Evolutionary conservation across 306 rosid species (phyloP).

Genomic region (Begonia fuchsioides): DNA sequence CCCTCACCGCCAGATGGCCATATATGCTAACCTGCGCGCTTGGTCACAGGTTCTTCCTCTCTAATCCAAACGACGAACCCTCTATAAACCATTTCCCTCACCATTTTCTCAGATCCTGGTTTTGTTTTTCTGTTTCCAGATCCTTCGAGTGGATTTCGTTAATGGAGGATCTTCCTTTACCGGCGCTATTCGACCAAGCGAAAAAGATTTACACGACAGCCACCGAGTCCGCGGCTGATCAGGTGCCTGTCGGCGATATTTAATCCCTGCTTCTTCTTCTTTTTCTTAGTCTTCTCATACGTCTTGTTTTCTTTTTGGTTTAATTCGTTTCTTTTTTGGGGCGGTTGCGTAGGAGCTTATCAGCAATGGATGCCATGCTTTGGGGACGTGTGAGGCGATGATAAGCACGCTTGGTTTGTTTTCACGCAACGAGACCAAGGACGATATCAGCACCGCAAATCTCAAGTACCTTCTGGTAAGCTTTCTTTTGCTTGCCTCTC

Average conservation of each 20-base stretch:
- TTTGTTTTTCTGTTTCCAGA: no score
- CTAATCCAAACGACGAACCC: no score
- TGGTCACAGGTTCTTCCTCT: no score
- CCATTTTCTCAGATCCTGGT: no score
- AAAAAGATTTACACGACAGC: constrained; percentile 57
- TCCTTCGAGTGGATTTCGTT: constrained; percentile 9
- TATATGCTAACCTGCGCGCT: no score
- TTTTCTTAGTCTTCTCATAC: neutral
- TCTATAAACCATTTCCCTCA: no score
- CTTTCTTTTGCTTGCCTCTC: neutral
- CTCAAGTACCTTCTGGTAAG: constrained; percentile 77
- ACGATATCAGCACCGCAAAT: constrained; percentile 70
- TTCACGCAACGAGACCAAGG: constrained; percentile 81
- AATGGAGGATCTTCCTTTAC: constrained; percentile 60
- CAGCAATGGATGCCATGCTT: constrained; percentile 48
- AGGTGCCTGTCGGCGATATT: constrained; percentile 23
- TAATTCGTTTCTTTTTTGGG: constrained; percentile 1
- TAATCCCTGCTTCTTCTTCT: neutral
- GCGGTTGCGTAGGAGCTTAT: constrained; percentile 34
- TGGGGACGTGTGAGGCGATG: constrained; percentile 77
- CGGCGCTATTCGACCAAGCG: constrained; percentile 69
- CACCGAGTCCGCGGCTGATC: constrained; percentile 55
- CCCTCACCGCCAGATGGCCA: no score
- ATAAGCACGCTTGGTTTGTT: constrained; percentile 61
- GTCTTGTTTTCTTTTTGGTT: neutral